Base-by-base conservation (phyloP, 2,329 filamentous ascomycete species). In the Colletotrichum tropicale region DNA sequence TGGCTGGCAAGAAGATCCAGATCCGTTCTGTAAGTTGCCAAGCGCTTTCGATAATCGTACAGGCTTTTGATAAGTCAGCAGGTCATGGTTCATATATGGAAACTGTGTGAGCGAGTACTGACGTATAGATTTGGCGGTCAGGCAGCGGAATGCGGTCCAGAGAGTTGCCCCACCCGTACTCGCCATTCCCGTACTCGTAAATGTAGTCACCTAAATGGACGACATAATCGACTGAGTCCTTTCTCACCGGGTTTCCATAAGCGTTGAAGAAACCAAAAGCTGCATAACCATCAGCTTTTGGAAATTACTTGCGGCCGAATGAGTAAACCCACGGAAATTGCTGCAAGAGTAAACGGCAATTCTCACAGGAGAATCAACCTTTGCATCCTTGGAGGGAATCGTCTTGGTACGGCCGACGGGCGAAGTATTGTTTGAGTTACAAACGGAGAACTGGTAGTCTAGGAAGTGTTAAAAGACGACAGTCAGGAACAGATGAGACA, bases 341-440 rank as follows among this genome's bases (percentile, higher is more conserved):
- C 87, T 89, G 86, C 94, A 95, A 3, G 92, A 94, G 81, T 93
- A 95, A 1, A 96, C 89, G 3, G 93, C 93, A 70, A 95, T 86
- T 52, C 87, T 90, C 70, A 95, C 85, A 1, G 74, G 70, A 21
- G 89, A 84, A 2, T 88, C 86, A 8, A 93, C 88, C 28, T 90
- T 86, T 70, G 93, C 90, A 18, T 90, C 85, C 16, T 87, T 85
- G 4, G 84, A 82, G 4, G 94, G 93, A 6, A 91, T 90, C 0
- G 94, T 95, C 86, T 95, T 95, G 28, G 93, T 95, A 13, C 92
- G 87, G 16, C 93, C 93, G 28, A 94, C 66, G 0, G 91, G 89
- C 68, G 91, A 93, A 61, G 85, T 90, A 67, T 90, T 91, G 71
- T 91, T 85, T 0, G 92, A 93, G 69, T 87, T 85, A 80, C 94